A percentile compares a stretch with the other conserved stretches of the same genome.
These are phyloP conservation scores for Lithohypha guttulata DNA, from an alignment of 2,329 filamentous ascomycete genomes.

Conservation along the genomic window DNA sequence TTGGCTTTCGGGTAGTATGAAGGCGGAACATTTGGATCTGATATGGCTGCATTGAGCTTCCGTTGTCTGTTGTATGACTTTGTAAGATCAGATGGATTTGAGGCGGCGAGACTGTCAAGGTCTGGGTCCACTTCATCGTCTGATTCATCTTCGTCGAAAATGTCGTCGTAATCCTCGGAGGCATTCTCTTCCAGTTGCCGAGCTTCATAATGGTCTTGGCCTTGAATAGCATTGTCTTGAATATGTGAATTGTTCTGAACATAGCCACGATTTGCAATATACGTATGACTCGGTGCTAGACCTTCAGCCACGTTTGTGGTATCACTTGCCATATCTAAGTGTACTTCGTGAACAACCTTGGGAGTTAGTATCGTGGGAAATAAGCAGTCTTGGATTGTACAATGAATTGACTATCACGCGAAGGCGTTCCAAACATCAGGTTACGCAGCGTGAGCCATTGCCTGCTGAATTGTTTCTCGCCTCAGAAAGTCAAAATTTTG, in stretches of 20 bases:
- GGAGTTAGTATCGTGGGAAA: too few species aligned
- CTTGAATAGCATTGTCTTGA: not conserved
- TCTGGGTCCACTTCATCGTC: constrained; percentile 42
- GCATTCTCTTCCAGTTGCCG: constrained; percentile 39
- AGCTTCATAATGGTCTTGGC: constrained; percentile 32
- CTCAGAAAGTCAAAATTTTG: too few species aligned
- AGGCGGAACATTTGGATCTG: constrained; percentile 40
- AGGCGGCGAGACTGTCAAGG: constrained; percentile 45
- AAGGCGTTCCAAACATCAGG: too few species aligned
- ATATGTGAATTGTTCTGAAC: constrained; percentile 23
- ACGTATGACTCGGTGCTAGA: constrained; percentile 37
- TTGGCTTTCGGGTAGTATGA: constrained; percentile 59
- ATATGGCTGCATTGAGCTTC: constrained; percentile 47
- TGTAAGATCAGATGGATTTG: constrained; percentile 57
- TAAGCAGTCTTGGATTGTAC: too few species aligned
- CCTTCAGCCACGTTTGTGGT: constrained; percentile 32
- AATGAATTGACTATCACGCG: too few species aligned
- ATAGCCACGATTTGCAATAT: constrained; percentile 41
- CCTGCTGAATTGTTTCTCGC: too few species aligned
- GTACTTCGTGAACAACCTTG: too few species aligned
- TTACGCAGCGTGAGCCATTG: too few species aligned
- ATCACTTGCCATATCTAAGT: constrained; percentile 8
- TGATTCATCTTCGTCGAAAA: constrained; percentile 32
- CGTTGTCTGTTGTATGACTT: constrained; percentile 83
- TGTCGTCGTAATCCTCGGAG: constrained; percentile 52